These are phyloP conservation scores for Podospora fimiseda DNA, from an alignment of 495 filamentous ascomycete genomes.

Conservation along the genomic window DNA sequence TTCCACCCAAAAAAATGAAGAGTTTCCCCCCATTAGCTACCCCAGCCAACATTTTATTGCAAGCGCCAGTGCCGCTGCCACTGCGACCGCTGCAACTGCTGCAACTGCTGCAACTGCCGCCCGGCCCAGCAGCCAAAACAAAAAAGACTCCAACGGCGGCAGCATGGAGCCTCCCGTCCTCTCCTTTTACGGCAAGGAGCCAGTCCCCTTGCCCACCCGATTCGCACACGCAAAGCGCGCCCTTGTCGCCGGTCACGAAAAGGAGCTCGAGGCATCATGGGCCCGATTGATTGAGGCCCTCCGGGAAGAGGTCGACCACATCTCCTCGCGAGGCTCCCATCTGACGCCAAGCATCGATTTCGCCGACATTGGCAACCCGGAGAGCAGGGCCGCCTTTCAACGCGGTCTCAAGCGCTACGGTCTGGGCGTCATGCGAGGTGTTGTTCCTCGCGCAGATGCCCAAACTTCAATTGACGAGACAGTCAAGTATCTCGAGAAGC, in stretches of 20 bases:
- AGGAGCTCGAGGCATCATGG: slow-evolving; percentile 63
- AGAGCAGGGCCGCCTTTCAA: slow-evolving; percentile 43
- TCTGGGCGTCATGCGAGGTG: slow-evolving; percentile 60
- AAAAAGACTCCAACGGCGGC: slow-evolving; percentile 7
- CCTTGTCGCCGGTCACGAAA: slow-evolving; percentile 61
- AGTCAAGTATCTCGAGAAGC: slow-evolving; percentile 58
- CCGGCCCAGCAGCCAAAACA: slow-evolving; percentile 2
- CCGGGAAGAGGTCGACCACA: slow-evolving; percentile 50
- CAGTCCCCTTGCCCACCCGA: slow-evolving; percentile 68
- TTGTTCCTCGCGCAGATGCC: slow-evolving; percentile 53
- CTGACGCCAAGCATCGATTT: slow-evolving; percentile 65
- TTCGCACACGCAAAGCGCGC: slow-evolving; percentile 67
- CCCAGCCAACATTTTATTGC: background rate
- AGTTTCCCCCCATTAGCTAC: background rate
- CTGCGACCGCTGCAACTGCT: slow-evolving; percentile 13
- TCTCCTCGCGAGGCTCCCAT: slow-evolving; percentile 38
- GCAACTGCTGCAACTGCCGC: slow-evolving; percentile 9
- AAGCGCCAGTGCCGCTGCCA: background rate
- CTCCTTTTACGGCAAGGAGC: slow-evolving; percentile 66
- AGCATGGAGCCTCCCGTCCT: slow-evolving; percentile 68
- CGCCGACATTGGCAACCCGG: slow-evolving; percentile 46
- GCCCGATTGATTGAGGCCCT: slow-evolving; percentile 58
- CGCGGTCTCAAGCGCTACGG: slow-evolving; percentile 58
- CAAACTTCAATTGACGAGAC: slow-evolving; percentile 50
- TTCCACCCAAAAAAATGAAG: slow-evolving; percentile 15